Evolutionary conservation across 148 eudicot species (phyloP).

Genomic region (Spergularia marina): DNA sequence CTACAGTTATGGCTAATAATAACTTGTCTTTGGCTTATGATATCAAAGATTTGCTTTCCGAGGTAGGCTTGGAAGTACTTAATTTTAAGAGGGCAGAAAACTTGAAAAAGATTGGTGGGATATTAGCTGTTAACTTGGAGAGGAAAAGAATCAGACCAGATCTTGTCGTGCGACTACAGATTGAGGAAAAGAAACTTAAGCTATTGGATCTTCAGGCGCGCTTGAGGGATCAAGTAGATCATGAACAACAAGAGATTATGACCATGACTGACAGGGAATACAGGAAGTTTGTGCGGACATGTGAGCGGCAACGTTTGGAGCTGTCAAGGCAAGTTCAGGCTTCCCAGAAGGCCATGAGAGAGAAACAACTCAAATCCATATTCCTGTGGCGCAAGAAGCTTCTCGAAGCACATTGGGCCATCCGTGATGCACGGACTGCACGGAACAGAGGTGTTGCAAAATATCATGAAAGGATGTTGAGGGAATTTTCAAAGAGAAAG

Average conservation of each 20-base stretch:
- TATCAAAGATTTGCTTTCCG: conserved; percentile 72
- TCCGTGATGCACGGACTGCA: conserved; percentile 95
- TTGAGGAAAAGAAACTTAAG: conserved; percentile 87
- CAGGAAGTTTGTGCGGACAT: conserved; percentile 80
- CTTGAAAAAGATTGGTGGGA: conserved; percentile 65
- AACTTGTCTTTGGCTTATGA: conserved; percentile 79
- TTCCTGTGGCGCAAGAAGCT: conserved; percentile 98
- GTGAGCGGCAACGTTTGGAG: conserved; percentile 95
- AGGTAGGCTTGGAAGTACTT: conserved; percentile 66
- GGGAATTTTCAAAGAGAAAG: conserved; percentile 94
- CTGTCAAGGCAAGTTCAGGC: conserved; percentile 87
- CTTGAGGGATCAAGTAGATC: conserved; percentile 85
- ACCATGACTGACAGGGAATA: conserved; percentile 94
- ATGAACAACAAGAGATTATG: conserved; percentile 96
- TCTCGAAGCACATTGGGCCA: conserved; percentile 93
- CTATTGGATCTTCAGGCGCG: conserved; percentile 77
- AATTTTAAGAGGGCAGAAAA: conserved; percentile 69
- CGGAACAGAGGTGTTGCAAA: conserved; percentile 96
- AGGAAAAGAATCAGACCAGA: conserved; percentile 93
- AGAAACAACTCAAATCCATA: conserved; percentile 86
- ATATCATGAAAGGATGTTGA: conserved; percentile 93
- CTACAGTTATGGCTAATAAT: conserved; percentile 56
- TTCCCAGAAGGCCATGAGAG: conserved; percentile 83
- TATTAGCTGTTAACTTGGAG: conserved; percentile 76
- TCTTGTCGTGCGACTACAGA: conserved; percentile 78